These are phyloP conservation scores for Talaromyces funiculosus DNA, from an alignment of 2,329 filamentous ascomycete species.

Conservation along the genomic window DNA sequence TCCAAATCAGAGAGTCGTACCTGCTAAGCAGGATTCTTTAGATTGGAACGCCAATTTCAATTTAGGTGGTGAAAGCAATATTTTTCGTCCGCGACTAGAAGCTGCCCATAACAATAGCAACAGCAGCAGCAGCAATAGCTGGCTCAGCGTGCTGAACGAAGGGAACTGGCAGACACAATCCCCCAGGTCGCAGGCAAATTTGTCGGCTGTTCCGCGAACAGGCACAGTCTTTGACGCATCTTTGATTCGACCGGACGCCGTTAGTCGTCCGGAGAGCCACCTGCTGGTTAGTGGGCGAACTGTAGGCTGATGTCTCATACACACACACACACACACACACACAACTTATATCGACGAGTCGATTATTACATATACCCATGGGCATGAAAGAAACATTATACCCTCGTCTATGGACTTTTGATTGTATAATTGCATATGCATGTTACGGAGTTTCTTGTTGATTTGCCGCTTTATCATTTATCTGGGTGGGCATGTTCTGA, in stretches of 20 bases:
- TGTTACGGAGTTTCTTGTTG: constrained; percentile 12
- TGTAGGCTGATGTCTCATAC: constrained; percentile 24
- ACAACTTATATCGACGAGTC: neutral
- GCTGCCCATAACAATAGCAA: constrained; percentile 45
- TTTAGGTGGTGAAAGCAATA: constrained; percentile 44
- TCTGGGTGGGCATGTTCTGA: constrained; percentile 15
- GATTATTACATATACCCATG: constrained; percentile 1
- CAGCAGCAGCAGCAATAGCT: constrained; percentile 75
- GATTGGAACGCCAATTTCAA: constrained; percentile 9
- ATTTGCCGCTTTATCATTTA: neutral
- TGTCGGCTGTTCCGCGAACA: constrained; percentile 24
- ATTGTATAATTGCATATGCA: constrained; percentile 16
- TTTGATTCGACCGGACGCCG: constrained; percentile 27
- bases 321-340: neutral
- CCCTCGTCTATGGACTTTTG: constrained; percentile 10
- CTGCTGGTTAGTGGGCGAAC: constrained; percentile 39
- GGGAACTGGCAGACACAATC: constrained; percentile 51
- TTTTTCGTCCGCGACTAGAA: constrained; percentile 85
- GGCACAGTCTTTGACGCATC: constrained; percentile 28
- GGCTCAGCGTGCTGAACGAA: constrained; percentile 79
- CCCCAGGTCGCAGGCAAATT: constrained; percentile 20
- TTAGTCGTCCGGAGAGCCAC: constrained; percentile 34
- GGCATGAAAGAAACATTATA: constrained; percentile 12
- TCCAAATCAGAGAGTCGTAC: neutral
- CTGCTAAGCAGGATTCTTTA: constrained; percentile 7